Conservation (phyloP, 2,329 filamentous ascomycete species). For the Xylaria sp. region DNA sequence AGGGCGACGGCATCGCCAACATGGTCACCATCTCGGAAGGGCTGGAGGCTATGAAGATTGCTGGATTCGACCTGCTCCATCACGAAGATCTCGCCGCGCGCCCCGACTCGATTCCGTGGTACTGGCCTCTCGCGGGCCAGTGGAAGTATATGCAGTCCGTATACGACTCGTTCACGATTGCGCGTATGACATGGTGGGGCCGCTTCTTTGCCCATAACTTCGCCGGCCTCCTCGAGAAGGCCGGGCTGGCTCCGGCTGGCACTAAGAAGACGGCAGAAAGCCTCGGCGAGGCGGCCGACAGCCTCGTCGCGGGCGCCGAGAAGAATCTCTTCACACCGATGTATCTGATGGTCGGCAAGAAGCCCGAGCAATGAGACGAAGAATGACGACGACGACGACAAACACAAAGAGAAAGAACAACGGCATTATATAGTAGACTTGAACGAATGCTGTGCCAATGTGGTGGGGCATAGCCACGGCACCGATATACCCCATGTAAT, state of each 20-base stretch:
- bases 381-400: conserved; percentile 22
- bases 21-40: conserved; percentile 90
- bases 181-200: conserved; percentile 87
- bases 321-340: conserved; percentile 97
- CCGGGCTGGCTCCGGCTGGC: conserved; percentile 77
- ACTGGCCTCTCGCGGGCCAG: conserved; percentile 88
- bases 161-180: conserved; percentile 80
- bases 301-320: conserved; percentile 82
- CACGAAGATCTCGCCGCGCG: conserved; percentile 86
- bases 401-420: neutral
- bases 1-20: conserved; percentile 95
- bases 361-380: conserved; percentile 61
- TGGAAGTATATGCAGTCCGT: conserved; percentile 81
- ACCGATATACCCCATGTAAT: conserved; percentile 22
- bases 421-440: neutral
- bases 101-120: conserved; percentile 82
- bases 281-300: conserved; percentile 80
- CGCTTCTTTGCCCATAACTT: conserved; percentile 77
- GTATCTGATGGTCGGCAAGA: conserved; percentile 95
- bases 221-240: conserved; percentile 75
- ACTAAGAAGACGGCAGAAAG: conserved; percentile 96
- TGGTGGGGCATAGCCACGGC: conserved; percentile 18
- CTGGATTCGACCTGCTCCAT: conserved; percentile 82
- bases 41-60: conserved; percentile 79
- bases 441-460: neutral